phyloP scores from a whole-genome alignment of 2,329 filamentous ascomycete genomes.

The Aureobasidium musti region DNA sequence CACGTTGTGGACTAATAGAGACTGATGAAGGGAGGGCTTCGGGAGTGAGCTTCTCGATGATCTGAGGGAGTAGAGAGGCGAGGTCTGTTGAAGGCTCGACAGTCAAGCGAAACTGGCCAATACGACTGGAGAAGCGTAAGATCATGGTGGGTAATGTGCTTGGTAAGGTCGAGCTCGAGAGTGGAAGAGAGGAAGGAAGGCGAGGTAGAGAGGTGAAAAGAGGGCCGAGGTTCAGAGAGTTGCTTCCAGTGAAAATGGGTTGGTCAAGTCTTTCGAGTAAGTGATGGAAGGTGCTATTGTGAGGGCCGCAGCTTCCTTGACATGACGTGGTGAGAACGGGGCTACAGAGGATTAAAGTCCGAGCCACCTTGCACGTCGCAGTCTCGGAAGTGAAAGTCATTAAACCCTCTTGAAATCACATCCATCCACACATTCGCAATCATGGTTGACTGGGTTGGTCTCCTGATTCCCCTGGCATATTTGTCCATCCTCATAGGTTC shows the following conservation, averaged over 20 bases:
- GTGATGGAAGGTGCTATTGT: conserved; percentile 18
- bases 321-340: conserved; percentile 20
- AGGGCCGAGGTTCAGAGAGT: not conserved
- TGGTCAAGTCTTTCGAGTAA: not conserved
- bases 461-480: conserved; percentile 86
- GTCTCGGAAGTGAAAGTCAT: not conserved
- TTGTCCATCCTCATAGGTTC: conserved; percentile 83
- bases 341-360: conserved; percentile 11
- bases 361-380: conserved; percentile 24
- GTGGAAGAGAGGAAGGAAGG: not conserved
- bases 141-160: conserved; percentile 61
- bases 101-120: conserved; percentile 86
- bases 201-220: not conserved
- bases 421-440: conserved; percentile 38
- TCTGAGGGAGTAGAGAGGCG: conserved; percentile 55
- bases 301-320: conserved; percentile 21
- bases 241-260: not conserved
- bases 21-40: conserved; percentile 58
- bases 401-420: not conserved
- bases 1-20: conserved; percentile 61
- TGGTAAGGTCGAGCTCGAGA: not conserved
- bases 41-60: conserved; percentile 62
- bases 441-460: conserved; percentile 76
- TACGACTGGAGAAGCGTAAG: conserved; percentile 82
- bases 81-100: conserved; percentile 76